Conservation (phyloP, 495 filamentous ascomycete species). For the Penicillium parvum region DNA sequence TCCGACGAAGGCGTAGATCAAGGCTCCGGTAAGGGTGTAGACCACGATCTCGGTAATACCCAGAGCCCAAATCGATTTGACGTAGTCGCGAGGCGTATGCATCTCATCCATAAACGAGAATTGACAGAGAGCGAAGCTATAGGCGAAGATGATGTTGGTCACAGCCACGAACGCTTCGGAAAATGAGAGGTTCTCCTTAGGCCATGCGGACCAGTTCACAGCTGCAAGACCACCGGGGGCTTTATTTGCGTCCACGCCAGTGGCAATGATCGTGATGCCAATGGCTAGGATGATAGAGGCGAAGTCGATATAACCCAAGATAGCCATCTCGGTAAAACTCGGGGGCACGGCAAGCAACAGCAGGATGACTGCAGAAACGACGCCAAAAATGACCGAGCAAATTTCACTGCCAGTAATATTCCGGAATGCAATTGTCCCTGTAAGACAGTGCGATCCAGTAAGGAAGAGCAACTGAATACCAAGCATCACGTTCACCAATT, state of each 20-base stretch:
- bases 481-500: conserved; percentile 53
- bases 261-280: conserved; percentile 59
- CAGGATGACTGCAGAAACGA: conserved; percentile 54
- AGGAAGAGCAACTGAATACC: conserved; percentile 58
- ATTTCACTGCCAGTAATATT: conserved; percentile 50
- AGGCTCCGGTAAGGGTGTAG: conserved; percentile 57
- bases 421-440: conserved; percentile 61
- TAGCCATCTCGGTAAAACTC: conserved; percentile 46
- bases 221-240: conserved; percentile 23
- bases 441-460: conserved; percentile 62
- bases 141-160: conserved; percentile 64
- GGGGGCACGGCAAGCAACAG: conserved; percentile 55
- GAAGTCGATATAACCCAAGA: conserved; percentile 55
- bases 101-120: conserved; percentile 68
- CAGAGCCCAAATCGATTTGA: conserved; percentile 54
- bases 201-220: conserved; percentile 28
- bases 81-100: conserved; percentile 56
- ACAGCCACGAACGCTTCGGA: conserved; percentile 48
- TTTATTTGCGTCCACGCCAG: conserved; percentile 39
- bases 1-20: conserved; percentile 65
- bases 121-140: conserved; percentile 56
- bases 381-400: conserved; percentile 57
- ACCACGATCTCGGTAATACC: conserved; percentile 55
- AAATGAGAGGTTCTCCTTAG: conserved; percentile 19
- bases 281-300: conserved; percentile 58